phyloP scores from a whole-genome alignment of 2,329 filamentous ascomycete genomes.

The Alternaria gaisen region DNA sequence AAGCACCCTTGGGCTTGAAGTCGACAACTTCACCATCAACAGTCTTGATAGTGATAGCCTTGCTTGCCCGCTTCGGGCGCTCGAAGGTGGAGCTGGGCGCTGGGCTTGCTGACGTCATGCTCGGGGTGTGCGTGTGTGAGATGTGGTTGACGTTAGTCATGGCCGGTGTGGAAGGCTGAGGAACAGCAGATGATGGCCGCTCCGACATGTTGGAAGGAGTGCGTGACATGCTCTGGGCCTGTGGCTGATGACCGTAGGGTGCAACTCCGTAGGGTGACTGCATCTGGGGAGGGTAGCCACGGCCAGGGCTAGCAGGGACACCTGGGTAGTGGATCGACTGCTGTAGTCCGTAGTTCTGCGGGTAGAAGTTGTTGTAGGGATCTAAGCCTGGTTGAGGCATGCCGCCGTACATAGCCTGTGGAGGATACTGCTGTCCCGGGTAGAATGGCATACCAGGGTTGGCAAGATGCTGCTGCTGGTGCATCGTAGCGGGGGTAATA shows the following conservation, averaged over 20 bases:
- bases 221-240: slow-evolving; percentile 72
- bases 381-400: slow-evolving; percentile 62
- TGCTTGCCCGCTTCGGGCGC: slow-evolving; percentile 71
- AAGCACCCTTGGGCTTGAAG: slow-evolving; percentile 58
- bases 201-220: slow-evolving; percentile 66
- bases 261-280: slow-evolving; percentile 58
- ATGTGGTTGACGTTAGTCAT: slow-evolving; percentile 53
- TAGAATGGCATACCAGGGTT: slow-evolving; percentile 71
- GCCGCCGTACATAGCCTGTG: slow-evolving; percentile 66
- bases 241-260: slow-evolving; percentile 64
- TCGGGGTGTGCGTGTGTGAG: slow-evolving; percentile 63
- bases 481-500: slow-evolving; percentile 68
- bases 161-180: slow-evolving; percentile 66
- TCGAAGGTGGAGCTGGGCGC: slow-evolving; percentile 70
- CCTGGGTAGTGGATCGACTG: slow-evolving; percentile 56
- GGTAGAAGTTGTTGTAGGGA: slow-evolving; percentile 55
- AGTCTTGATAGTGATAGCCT: slow-evolving; percentile 85
- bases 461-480: slow-evolving; percentile 65
- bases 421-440: slow-evolving; percentile 64
- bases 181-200: slow-evolving; percentile 67
- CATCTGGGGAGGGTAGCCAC: slow-evolving; percentile 56
- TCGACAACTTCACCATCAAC: slow-evolving; percentile 77
- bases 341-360: slow-evolving; percentile 60
- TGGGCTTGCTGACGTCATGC: slow-evolving; percentile 65
- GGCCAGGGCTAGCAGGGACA: slow-evolving; percentile 56